Evolutionary conservation across 495 filamentous ascomycete species (phyloP), one percentile per base, ranked within the genome.

Genomic region (Podospora bellae-mahoneyi): DNA sequence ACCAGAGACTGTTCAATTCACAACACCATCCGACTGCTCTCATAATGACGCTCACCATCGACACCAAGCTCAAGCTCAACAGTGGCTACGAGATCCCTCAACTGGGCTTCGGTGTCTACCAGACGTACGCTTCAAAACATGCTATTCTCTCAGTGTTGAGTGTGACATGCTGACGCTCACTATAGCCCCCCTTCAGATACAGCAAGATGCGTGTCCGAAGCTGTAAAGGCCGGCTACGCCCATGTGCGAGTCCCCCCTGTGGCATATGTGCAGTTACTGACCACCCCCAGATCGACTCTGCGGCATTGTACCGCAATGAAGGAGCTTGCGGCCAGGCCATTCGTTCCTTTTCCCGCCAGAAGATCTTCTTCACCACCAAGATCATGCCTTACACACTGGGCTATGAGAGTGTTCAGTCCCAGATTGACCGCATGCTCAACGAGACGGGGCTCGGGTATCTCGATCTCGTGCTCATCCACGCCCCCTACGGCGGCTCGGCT

Each of bases 1-100:
- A 48, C 39, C 4, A 4, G 4, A 32, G 30, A 32, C 30, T 7
- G 7, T 13, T 48, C 39, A 18, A 48, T 10, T 13, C 9, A 32
- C 26, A 5, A 19, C 13, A 4, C 55, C 27, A 15, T 56, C 5
- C 34, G 1, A 13, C 5, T 30, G 18, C 9, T 59, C 4, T 23
- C 58, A 78, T 44, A 62, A 91, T 91, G 89, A 78, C 89, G 4
- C 79, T 89, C 44, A 83, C 78, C 27, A 83, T 93, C 73, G 84
- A 89, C 69, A 87, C 88, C 16, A 90, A 83, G 53, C 80, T 88
- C 70, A 88, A 87, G 73, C 81, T 94, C 78, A 86, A 87, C 69
- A 92, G 91, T 59, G 92, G 92, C 64, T 89, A 89, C 75, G 87
- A 92, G 66, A 92, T 96, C 53, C 92, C 92, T 0, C 77, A 84